Percentiles rank a stretch among this genome's conserved stretches.
Evolutionary conservation across 768 basidiomycete genomes (phyloP).

Genomic region (Leccinum incarnatum): DNA sequence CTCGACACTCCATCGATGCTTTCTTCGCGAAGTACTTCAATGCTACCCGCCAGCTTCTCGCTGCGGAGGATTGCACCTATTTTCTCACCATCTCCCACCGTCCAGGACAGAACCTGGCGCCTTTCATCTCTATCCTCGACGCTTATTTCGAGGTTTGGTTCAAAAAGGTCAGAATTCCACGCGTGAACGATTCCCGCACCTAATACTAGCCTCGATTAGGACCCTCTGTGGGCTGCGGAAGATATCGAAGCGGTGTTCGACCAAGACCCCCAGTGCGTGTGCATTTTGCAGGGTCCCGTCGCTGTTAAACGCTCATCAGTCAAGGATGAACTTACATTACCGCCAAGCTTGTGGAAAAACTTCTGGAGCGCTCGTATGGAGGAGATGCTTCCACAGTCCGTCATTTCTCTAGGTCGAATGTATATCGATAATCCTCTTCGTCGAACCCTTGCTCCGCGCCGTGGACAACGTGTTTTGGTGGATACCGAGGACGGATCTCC

Average conservation of each 20-base stretch:
- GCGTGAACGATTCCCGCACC: slow-evolving; percentile 2
- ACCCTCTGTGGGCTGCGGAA: slow-evolving; percentile 96
- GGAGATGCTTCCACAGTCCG: slow-evolving; percentile 78
- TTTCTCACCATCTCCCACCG: slow-evolving; percentile 96
- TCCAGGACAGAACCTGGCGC: slow-evolving; percentile 96
- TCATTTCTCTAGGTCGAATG: slow-evolving; percentile 80
- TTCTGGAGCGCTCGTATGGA: slow-evolving; percentile 74
- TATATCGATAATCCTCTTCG: slow-evolving; percentile 90
- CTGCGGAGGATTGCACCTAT: slow-evolving; percentile 90
- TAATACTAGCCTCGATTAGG: slow-evolving; percentile 43
- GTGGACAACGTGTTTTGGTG: slow-evolving; percentile 75
- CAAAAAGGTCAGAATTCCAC: slow-evolving; percentile 76
- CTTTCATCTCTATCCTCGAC: slow-evolving; percentile 96
- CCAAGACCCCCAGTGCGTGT: slow-evolving; percentile 97
- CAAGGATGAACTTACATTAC: slow-evolving; percentile 93
- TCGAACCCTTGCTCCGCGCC: slow-evolving; percentile 80
- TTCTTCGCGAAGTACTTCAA: slow-evolving; percentile 75
- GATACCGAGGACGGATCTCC: slow-evolving; percentile 44
- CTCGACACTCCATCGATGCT: no score
- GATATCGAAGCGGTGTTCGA: slow-evolving; percentile 99
- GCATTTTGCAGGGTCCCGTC: slow-evolving; percentile 95
- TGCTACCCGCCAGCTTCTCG: slow-evolving; percentile 82
- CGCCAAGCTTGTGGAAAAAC: slow-evolving; percentile 67
- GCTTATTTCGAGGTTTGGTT: slow-evolving; percentile 97
- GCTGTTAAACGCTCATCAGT: slow-evolving; percentile 82